Evolutionary conservation across 2,329 filamentous ascomycete species (phyloP).

Genomic region (Pseudocercospora vitis): DNA sequence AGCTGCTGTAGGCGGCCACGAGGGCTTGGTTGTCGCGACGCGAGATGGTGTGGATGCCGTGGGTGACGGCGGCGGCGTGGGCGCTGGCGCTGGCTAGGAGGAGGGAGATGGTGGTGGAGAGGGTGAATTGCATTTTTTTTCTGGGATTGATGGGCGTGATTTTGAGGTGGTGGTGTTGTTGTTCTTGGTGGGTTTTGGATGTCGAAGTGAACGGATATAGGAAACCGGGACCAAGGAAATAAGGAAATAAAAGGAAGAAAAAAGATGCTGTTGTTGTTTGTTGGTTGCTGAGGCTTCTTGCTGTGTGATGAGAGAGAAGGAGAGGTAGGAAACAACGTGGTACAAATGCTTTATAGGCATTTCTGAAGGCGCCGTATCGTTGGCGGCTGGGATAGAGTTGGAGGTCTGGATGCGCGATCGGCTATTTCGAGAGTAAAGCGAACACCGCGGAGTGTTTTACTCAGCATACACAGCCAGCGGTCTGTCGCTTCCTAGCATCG

Average conservation of each 20-base stretch:
- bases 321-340: not conserved
- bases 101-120: not conserved
- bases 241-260: not conserved
- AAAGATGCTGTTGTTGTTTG: not conserved
- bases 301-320: not conserved
- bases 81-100: not conserved
- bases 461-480: not conserved
- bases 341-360: not conserved
- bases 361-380: no score
- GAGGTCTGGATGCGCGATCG: not conserved
- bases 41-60: not conserved
- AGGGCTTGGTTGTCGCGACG: constrained; percentile 1
- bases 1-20: not conserved
- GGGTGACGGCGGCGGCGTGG: not conserved
- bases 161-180: not conserved
- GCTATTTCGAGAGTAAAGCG: not conserved
- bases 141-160: not conserved
- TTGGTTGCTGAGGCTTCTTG: not conserved
- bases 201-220: not conserved
- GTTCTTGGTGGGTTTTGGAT: not conserved
- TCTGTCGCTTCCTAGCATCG: not conserved
- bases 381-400: not conserved
- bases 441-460: not conserved
- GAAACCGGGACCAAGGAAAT: not conserved
- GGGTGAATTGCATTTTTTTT: not conserved